Conservation (phyloP, 495 filamentous ascomycete genomes). For the Hypomontagnella monticulosa region DNA sequence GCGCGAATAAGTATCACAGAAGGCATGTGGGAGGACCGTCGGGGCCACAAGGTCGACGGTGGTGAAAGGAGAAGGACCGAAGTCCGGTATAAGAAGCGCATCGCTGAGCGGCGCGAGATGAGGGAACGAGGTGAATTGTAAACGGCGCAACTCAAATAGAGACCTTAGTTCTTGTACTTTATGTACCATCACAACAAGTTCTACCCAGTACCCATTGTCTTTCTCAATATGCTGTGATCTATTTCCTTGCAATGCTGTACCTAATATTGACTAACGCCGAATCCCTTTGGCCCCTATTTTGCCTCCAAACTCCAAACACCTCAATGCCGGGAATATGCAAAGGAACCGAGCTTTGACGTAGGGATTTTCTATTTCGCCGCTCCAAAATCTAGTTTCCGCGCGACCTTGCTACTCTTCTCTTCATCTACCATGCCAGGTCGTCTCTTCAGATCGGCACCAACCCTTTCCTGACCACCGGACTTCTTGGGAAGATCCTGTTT, state of each 20-base stretch:
- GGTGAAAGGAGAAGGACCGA: slow-evolving; percentile 90
- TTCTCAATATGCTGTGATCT: slow-evolving; percentile 7
- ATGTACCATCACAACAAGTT: slow-evolving; percentile 40
- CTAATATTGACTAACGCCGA: slow-evolving; percentile 5
- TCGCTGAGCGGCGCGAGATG: slow-evolving; percentile 58
- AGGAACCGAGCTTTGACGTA: neutral
- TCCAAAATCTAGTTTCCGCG: slow-evolving; percentile 88
- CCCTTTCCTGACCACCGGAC: slow-evolving; percentile 72
- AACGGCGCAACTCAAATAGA: neutral
- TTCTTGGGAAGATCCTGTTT: slow-evolving; percentile 82
- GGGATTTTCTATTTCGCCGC: slow-evolving; percentile 57
- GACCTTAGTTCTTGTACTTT: slow-evolving; percentile 25
- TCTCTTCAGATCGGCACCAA: slow-evolving; percentile 85
- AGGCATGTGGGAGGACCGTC: slow-evolving; percentile 85
- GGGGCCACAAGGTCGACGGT: slow-evolving; percentile 93
- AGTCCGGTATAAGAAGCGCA: slow-evolving; percentile 68
- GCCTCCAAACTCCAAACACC: slow-evolving; percentile 8
- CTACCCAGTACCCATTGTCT: slow-evolving; percentile 12
- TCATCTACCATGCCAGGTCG: slow-evolving; percentile 78
- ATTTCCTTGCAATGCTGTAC: neutral
- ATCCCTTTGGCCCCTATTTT: neutral
- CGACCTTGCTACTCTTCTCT: slow-evolving; percentile 73
- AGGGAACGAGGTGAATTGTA: slow-evolving; percentile 48
- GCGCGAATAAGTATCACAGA: slow-evolving; percentile 76
- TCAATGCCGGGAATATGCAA: slow-evolving; percentile 17